Percentiles rank a stretch among this genome's conserved stretches.
phyloP scores from a whole-genome alignment of 768 basidiomycete species.

The Lactarius akahatsu region DNA sequence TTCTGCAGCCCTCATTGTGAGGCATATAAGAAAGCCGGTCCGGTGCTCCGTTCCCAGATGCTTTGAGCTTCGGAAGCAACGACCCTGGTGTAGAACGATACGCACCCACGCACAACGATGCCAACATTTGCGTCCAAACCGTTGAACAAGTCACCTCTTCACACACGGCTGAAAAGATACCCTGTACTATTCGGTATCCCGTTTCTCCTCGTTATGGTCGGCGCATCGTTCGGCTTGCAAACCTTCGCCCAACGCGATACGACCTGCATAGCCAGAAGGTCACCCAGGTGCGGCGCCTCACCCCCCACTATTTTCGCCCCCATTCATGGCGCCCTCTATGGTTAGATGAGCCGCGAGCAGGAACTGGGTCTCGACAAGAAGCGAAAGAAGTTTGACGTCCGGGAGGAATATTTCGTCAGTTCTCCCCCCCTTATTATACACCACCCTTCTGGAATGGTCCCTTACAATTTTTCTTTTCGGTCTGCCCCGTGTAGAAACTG shows the following conservation, averaged over 20 bases:
- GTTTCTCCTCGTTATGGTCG: conserved; percentile 82
- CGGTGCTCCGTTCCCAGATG: conserved; percentile 3
- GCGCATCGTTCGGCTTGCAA: conserved; percentile 79
- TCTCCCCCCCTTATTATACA: too few relatives aligned
- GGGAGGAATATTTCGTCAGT: conserved; percentile 96
- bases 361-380: conserved; percentile 67
- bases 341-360: conserved; percentile 71
- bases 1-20: not conserved
- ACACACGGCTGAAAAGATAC: conserved; percentile 40
- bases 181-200: conserved; percentile 83
- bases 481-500: conserved; percentile 51
- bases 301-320: too few relatives aligned
- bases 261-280: conserved; percentile 83
- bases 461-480: not conserved
- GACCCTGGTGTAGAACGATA: not conserved
- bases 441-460: not conserved
- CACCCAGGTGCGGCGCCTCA: conserved; percentile 49
- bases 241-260: conserved; percentile 88
- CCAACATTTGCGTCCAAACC: conserved; percentile 26
- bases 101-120: conserved; percentile 10
- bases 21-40: not conserved
- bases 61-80: too few relatives aligned
- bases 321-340: not conserved
- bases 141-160: conserved; percentile 18
- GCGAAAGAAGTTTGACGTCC: conserved; percentile 83